Evolutionary conservation across 208 protist genomes (phyloP), one percentile per base, ranked within the genome.

Genomic region (Trypanosoma grayi): DNA sequence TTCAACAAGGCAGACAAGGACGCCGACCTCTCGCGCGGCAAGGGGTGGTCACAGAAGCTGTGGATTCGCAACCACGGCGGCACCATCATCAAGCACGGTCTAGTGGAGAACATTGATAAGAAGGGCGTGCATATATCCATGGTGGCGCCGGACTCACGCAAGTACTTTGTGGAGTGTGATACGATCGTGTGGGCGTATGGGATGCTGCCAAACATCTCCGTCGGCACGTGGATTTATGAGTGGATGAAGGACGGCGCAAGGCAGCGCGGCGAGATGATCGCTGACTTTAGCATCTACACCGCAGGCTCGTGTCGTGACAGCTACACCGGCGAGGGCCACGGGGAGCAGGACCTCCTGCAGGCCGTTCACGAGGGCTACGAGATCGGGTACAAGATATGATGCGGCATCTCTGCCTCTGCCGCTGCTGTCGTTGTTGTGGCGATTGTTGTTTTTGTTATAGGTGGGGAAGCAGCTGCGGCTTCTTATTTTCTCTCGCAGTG

Each of bases 181-280:
- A 95, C 88, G 8, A 77, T 95, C 53, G 81, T 95, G 39, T 92
- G 83, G 83, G 86, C 81, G 36, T 66, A 76, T 14, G 88, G 88
- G 34, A 89, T 90, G 83, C 66, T 95, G 60, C 88, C 88, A 2
- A 92, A 91, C 60, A 75, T 92, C 22, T 65, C 54, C 11, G 76
- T 90, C 27, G 83, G 85, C 52, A 91, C 85, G 8, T 91, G 83
- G 83, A 79, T 95, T 11, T 85, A 91, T 45, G 88, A 95, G 62
- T 95, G 83, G 81, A 87, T 88, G 76, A 82, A 91, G 40, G 85
- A 95, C 41, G 88, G 88, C 9, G 85, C 88, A 10, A 79, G 77
- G 40, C n/a, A 43, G 20, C 77, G 88, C 1, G 88, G 88, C 1
- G 81, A 92, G 60, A 87, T 90, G 81, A 81, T 86, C 22, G 22